Evolutionary conservation across 495 filamentous ascomycete species (phyloP).

Genomic region (Aeminium ludgeri): DNA sequence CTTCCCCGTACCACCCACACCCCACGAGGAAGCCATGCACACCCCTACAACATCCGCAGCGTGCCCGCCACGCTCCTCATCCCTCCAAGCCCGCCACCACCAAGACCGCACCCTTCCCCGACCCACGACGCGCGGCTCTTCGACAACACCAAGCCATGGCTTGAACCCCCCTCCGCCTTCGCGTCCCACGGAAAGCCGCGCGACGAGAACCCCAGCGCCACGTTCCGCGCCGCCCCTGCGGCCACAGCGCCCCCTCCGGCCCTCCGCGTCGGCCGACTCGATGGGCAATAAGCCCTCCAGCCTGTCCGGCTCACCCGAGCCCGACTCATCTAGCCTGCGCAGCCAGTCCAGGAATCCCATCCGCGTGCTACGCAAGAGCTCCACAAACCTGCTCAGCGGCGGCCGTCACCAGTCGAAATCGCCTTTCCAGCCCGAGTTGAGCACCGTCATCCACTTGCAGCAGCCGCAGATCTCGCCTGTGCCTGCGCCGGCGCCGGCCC

Average conservation of each 20-base stretch:
- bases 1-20: background rate
- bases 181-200: conserved; percentile 1
- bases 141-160: too few species aligned
- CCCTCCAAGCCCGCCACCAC: conserved; percentile 1
- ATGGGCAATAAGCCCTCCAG: conserved; percentile 14
- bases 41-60: conserved; percentile 6
- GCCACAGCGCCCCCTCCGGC: background rate
- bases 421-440: conserved; percentile 6
- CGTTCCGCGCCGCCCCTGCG: background rate
- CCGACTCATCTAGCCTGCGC: conserved; percentile 6
- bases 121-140: too few species aligned
- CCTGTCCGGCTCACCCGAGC: background rate
- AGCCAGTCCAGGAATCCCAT: conserved; percentile 10
- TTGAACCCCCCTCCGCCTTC: background rate
- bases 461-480: background rate
- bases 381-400: conserved; percentile 5
- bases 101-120: conserved; percentile 4
- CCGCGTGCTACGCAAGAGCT: conserved; percentile 13
- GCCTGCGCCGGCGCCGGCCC: background rate
- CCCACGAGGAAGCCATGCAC: conserved; percentile 1
- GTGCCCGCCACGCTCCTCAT: conserved; percentile 12
- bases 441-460: conserved; percentile 7
- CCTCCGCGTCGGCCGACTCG: background rate
- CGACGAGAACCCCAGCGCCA: conserved; percentile 1
- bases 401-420: conserved; percentile 13